These are phyloP conservation scores for Hirsutella rhossiliensis DNA, from an alignment of 2,329 filamentous ascomycete species.

Conservation along the genomic window DNA sequence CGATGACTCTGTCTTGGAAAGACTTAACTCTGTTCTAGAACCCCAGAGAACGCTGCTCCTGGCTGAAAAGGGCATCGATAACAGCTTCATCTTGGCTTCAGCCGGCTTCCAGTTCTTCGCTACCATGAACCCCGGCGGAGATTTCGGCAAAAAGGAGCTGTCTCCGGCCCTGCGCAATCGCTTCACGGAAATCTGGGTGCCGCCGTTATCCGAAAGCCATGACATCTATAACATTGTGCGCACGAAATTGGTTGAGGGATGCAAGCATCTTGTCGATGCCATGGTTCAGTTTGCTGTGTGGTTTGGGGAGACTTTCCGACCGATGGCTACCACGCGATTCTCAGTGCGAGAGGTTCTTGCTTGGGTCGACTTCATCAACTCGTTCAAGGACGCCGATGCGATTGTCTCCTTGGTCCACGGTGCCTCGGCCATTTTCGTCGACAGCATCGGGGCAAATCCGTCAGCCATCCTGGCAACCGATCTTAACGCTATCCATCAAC, in stretches of 20 bases:
- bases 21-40: slow-evolving; percentile 93
- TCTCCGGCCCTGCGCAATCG: slow-evolving; percentile 91
- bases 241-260: slow-evolving; percentile 52
- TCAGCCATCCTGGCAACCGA: slow-evolving; percentile 72
- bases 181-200: slow-evolving; percentile 98
- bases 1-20: slow-evolving; percentile 92
- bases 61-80: slow-evolving; percentile 81
- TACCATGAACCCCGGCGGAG: slow-evolving; percentile 98
- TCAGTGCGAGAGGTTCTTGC: slow-evolving; percentile 87
- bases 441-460: slow-evolving; percentile 89
- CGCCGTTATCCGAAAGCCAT: slow-evolving; percentile 68
- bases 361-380: slow-evolving; percentile 90
- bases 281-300: slow-evolving; percentile 86
- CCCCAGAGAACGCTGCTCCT: slow-evolving; percentile 74
- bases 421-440: slow-evolving; percentile 89
- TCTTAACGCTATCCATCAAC: slow-evolving; percentile 53
- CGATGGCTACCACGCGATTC: slow-evolving; percentile 61
- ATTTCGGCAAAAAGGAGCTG: slow-evolving; percentile 95
- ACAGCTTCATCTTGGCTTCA: slow-evolving; percentile 65
- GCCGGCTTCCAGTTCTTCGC: slow-evolving; percentile 90
- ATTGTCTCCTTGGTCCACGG: slow-evolving; percentile 57
- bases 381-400: slow-evolving; percentile 34
- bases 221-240: slow-evolving; percentile 82
- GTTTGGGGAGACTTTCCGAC: slow-evolving; percentile 77
- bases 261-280: slow-evolving; percentile 45